Conservation (phyloP, 2,329 filamentous ascomycete genomes). For the Penicillium sp. region DNA sequence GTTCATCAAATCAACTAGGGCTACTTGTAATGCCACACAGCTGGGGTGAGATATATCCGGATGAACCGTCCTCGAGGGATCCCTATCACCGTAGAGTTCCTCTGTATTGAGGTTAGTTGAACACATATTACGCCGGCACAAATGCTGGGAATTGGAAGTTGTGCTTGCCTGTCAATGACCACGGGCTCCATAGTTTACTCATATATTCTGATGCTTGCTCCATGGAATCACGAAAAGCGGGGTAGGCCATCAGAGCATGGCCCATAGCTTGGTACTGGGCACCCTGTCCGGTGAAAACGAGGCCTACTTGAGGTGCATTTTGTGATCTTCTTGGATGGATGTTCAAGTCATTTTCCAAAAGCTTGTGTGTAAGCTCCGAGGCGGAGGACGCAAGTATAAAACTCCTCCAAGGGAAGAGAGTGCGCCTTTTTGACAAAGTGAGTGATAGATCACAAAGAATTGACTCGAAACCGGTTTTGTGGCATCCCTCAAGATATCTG, state of each 20-base stretch:
- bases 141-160: no score
- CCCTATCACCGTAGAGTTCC: not conserved
- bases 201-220: not conserved
- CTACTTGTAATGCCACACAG: conserved; percentile 31
- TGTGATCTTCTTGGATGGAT: not conserved
- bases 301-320: conserved; percentile 10
- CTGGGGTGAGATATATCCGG: conserved; percentile 25
- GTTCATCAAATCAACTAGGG: conserved; percentile 29
- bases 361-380: not conserved
- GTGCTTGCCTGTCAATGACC: not conserved
- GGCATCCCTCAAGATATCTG: not conserved
- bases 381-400: not conserved
- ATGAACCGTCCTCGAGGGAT: not conserved
- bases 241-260: conserved; percentile 29
- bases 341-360: not conserved
- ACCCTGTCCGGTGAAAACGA: conserved; percentile 43
- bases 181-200: not conserved
- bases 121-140: no score
- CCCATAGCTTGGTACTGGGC: conserved; percentile 41
- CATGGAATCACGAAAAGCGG: not conserved
- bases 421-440: not conserved
- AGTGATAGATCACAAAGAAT: not conserved
- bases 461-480: not conserved
- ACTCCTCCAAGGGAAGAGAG: not conserved
- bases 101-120: not conserved